Percentiles rank a stretch among this genome's conserved stretches.
Conservation (phyloP, 1,139 yeast species). For the Candida tunisiensis region DNA sequence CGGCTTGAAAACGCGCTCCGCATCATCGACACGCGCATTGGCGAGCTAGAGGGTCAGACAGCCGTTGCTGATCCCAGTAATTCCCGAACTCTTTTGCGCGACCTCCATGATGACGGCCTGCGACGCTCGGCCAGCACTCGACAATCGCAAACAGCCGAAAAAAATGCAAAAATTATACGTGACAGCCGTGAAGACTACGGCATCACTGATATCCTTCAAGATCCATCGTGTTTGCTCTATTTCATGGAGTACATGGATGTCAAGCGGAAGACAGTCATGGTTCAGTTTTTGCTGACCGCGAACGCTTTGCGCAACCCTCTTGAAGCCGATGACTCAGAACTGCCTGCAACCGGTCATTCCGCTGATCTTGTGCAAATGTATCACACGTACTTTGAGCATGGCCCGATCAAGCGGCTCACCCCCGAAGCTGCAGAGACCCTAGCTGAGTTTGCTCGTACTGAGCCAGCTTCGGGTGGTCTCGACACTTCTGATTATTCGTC, state of each 20-base stretch:
- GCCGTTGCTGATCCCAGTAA: background rate
- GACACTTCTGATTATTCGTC: slow-evolving; percentile 14
- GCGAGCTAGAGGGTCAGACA: background rate
- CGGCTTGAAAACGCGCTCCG: background rate
- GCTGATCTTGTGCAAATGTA: no score
- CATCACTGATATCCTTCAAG: slow-evolving; percentile 25
- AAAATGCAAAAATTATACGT: slow-evolving; percentile 9
- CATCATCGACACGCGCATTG: background rate
- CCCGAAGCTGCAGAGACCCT: no score
- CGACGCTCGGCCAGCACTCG: background rate
- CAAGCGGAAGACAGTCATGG: slow-evolving; percentile 24
- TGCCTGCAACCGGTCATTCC: no score
- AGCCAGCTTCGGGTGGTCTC: slow-evolving; percentile 1
- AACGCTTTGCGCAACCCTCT: slow-evolving; percentile 56
- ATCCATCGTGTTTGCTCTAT: slow-evolving; percentile 29
- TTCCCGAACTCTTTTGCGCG: background rate
- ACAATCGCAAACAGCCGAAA: slow-evolving; percentile 5
- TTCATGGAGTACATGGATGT: slow-evolving; percentile 44
- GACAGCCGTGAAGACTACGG: slow-evolving; percentile 19
- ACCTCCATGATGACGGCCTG: slow-evolving; percentile 1
- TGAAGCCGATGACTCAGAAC: no score
- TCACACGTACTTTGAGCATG: background rate
- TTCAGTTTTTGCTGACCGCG: slow-evolving; percentile 53
- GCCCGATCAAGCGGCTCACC: background rate
- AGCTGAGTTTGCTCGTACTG: background rate